Evolutionary conservation across 768 basidiomycete genomes (phyloP).

Genomic region (Rhodosporidiobolus sp.): DNA sequence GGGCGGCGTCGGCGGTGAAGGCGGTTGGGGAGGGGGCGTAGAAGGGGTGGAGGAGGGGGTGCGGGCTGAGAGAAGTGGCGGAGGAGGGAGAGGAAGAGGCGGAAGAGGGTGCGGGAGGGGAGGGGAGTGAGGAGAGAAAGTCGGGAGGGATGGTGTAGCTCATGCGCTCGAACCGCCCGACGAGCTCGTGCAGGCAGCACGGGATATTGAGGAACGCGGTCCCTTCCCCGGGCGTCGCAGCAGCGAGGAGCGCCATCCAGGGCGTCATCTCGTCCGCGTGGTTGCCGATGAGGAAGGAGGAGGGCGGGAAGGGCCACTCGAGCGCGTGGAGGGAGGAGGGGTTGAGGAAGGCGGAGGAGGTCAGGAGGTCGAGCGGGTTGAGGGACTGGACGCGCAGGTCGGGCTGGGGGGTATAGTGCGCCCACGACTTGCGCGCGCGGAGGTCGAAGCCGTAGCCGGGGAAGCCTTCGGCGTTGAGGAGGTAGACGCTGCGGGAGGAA

Average conservation of each 20-base stretch:
- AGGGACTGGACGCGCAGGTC: conserved; percentile 39
- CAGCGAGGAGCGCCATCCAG: conserved; percentile 81
- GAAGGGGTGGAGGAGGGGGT: conserved; percentile 28
- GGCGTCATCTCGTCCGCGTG: conserved; percentile 96
- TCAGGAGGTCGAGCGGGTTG: neutral
- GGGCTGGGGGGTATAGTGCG: conserved; percentile 65
- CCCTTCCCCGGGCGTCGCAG: conserved; percentile 54
- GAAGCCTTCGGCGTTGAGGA: conserved; percentile 59
- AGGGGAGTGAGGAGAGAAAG: conserved; percentile 41
- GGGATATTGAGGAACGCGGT: conserved; percentile 60
- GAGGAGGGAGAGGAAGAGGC: conserved; percentile 23
- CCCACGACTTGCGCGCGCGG: conserved; percentile 80
- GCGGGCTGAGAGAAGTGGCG: neutral
- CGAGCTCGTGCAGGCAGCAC: conserved; percentile 63
- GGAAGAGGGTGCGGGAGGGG: neutral
- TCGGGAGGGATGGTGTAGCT: conserved; percentile 55
- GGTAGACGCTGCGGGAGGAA: conserved; percentile 17
- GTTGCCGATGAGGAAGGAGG: conserved; percentile 81
- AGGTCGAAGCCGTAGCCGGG: conserved; percentile 79
- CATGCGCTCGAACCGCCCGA: conserved; percentile 71
- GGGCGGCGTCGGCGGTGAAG: conserved; percentile 48
- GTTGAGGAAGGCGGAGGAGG: neutral
- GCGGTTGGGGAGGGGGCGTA: conserved; percentile 42
- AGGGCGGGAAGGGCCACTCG: conserved; percentile 48
- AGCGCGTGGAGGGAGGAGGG: neutral